phyloP scores from a whole-genome alignment of 306 rosid genomes.

The Vachellia collinsii region DNA sequence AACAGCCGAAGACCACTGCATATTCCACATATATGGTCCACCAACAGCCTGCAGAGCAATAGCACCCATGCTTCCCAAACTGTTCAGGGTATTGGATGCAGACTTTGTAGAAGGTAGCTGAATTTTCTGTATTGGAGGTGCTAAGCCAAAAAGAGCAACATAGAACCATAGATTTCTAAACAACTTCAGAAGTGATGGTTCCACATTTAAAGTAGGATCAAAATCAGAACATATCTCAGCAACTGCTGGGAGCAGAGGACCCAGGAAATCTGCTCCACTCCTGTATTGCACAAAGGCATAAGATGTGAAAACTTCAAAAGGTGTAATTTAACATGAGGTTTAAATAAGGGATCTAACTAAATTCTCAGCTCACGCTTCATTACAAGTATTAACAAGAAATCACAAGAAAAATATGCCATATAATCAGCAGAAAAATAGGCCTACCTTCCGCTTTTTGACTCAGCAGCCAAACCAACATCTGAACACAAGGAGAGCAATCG shows the following conservation, averaged over 20 bases:
- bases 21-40: conserved; percentile 98
- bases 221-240: conserved; percentile 97
- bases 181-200: conserved; percentile 92
- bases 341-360: conserved; percentile 25
- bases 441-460: conserved; percentile 97
- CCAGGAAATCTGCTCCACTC: conserved; percentile 98
- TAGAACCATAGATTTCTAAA: conserved; percentile 99
- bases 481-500: conserved; percentile 93
- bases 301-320: conserved; percentile 44
- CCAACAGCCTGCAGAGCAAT: conserved; percentile 90
- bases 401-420: conserved; percentile 25
- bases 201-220: conserved; percentile 82
- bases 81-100: conserved; percentile 76
- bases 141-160: conserved; percentile 95
- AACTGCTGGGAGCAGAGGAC: conserved; percentile 97
- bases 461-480: conserved; percentile 99
- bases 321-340: conserved; percentile 34
- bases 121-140: conserved; percentile 84
- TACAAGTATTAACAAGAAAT: conserved; percentile 4
- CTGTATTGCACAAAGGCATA: conserved; percentile 62
- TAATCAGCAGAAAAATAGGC: conserved; percentile 32
- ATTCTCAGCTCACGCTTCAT: conserved; percentile 18
- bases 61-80: conserved; percentile 81
- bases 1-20: conserved; percentile 87
- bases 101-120: conserved; percentile 61